Percentiles rank a stretch among this genome's conserved stretches.
phyloP scores from a whole-genome alignment of 208 protist genomes.

The Tritrichomonas foetus region DNA sequence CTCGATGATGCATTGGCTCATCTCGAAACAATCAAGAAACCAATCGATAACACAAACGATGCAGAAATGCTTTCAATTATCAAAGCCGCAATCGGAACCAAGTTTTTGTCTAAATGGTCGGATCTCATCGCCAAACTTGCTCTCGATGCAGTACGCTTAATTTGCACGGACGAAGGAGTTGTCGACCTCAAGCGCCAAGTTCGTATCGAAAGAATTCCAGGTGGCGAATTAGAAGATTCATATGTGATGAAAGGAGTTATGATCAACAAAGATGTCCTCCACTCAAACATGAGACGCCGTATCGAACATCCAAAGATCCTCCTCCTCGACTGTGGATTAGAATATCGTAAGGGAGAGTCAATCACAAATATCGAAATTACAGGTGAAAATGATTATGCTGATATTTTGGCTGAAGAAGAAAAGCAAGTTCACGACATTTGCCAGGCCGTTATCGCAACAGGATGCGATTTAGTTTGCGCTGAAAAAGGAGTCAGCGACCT shows the following conservation, averaged over 20 bases:
- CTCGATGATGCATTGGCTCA: conserved; percentile 83
- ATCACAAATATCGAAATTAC: conserved; percentile 92
- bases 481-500: conserved; percentile 99
- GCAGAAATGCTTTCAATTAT: conserved; percentile 58
- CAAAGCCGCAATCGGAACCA: conserved; percentile 71
- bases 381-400: conserved; percentile 91
- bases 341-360: conserved; percentile 99
- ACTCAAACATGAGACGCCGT: conserved; percentile 86
- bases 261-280: conserved; percentile 99
- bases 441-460: conserved; percentile 90
- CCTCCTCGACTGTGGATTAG: conserved; percentile 94
- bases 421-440: conserved; percentile 91
- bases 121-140: conserved; percentile 93
- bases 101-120: conserved; percentile 85
- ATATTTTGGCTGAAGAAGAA: conserved; percentile 94
- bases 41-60: conserved; percentile 81
- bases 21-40: conserved; percentile 76
- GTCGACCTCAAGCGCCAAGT: conserved; percentile 72
- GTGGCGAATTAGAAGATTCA: conserved; percentile 93
- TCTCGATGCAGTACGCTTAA: conserved; percentile 88
- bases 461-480: conserved; percentile 98
- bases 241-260: conserved; percentile 94
- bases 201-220: conserved; percentile 93
- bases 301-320: conserved; percentile 97
- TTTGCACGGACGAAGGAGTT: conserved; percentile 56